phyloP scores from a whole-genome alignment of 495 filamentous ascomycete species.

The Antarctomyces pellizariae region DNA sequence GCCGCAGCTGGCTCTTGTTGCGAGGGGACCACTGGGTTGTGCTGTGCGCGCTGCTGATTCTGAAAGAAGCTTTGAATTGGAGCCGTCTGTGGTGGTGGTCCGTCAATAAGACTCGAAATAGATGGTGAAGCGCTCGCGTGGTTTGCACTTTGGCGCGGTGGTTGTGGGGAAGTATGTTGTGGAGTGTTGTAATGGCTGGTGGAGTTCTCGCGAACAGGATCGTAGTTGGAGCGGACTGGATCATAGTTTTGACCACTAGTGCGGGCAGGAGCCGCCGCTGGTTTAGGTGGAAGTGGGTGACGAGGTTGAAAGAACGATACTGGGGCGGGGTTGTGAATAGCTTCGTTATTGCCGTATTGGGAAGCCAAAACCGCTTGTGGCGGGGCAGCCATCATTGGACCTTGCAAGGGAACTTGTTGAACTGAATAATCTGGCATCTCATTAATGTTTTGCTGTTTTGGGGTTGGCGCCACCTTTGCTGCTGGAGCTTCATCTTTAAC shows the following conservation, averaged over 20 bases:
- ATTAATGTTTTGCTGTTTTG: neutral
- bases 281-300: conserved; percentile 7
- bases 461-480: conserved; percentile 1
- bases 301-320: conserved; percentile 9
- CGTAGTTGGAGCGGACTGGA: conserved; percentile 54
- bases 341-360: conserved; percentile 20
- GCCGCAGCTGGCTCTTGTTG: too few species aligned
- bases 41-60: too few species aligned
- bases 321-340: conserved; percentile 13
- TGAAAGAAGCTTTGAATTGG: too few species aligned
- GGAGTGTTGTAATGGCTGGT: conserved; percentile 25
- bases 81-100: conserved; percentile 35
- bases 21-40: too few species aligned
- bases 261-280: conserved; percentile 16
- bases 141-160: conserved; percentile 23
- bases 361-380: conserved; percentile 1
- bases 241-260: conserved; percentile 68
- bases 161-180: conserved; percentile 29
- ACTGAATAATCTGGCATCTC: conserved; percentile 1
- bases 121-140: conserved; percentile 72
- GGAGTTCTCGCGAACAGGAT: conserved; percentile 27
- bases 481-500: conserved; percentile 9
- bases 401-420: too few species aligned
- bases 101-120: conserved; percentile 75
- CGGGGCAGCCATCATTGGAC: neutral